These are phyloP conservation scores for Candida jianshihensis DNA, from an alignment of 805 yeast genomes.

Conservation along the genomic window DNA sequence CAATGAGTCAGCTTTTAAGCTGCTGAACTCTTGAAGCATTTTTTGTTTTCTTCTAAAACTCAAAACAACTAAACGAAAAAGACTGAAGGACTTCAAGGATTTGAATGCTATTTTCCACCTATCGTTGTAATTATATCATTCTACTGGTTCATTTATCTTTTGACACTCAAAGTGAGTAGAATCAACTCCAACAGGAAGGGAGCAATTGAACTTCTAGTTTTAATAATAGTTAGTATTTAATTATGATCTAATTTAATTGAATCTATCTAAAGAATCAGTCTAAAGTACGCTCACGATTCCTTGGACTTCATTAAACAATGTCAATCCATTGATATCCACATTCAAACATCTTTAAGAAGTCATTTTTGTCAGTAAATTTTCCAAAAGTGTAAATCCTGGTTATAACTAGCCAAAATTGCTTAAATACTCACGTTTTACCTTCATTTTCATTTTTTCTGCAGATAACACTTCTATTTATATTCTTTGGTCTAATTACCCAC, in stretches of 20 bases:
- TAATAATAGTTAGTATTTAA: slow-evolving; percentile 1
- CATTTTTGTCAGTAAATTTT: too few relatives aligned
- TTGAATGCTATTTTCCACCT: too few relatives aligned
- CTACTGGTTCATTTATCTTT: slow-evolving; percentile 22
- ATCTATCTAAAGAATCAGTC: background rate
- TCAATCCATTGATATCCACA: slow-evolving; percentile 32
- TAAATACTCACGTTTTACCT: slow-evolving; percentile 32
- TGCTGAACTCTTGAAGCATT: too few relatives aligned
- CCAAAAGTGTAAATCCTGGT: too few relatives aligned
- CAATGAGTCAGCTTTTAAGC: too few relatives aligned
- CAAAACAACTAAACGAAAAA: too few relatives aligned
- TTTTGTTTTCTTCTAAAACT: too few relatives aligned
- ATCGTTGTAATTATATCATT: too few relatives aligned
- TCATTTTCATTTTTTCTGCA: slow-evolving; percentile 38
- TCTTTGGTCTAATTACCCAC: slow-evolving; percentile 5
- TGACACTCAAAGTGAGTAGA: slow-evolving; percentile 49
- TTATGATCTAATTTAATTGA: too few relatives aligned
- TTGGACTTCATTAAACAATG: slow-evolving; percentile 43
- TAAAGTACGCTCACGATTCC: slow-evolving; percentile 25
- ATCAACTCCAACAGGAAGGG: slow-evolving; percentile 39
- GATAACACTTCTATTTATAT: slow-evolving; percentile 30
- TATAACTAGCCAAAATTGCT: too few relatives aligned
- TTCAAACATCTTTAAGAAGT: slow-evolving; percentile 36
- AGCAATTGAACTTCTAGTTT: slow-evolving; percentile 38
- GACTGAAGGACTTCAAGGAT: too few relatives aligned